phyloP scores from a whole-genome alignment of 2,329 filamentous ascomycete species.

The Tothia fuscella region DNA sequence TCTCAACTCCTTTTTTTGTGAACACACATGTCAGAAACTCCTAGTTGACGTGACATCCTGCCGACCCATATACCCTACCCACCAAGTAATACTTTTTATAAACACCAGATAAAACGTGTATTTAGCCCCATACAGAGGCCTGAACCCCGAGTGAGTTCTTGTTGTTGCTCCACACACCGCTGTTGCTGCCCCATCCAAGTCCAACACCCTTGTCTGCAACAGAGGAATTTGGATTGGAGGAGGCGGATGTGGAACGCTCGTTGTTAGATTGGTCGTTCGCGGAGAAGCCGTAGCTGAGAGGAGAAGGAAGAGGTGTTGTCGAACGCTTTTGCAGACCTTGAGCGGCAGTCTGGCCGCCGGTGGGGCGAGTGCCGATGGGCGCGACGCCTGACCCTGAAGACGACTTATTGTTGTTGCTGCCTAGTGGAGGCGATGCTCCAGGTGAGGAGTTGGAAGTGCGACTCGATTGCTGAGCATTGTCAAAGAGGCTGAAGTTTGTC shows the following conservation, averaged over 20 bases:
- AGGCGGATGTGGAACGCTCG: conserved; percentile 45
- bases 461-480: conserved; percentile 50
- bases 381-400: conserved; percentile 65
- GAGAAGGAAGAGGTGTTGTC: conserved; percentile 85
- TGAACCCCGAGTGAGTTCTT: conserved; percentile 74
- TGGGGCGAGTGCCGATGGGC: conserved; percentile 84
- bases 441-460: conserved; percentile 82
- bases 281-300: conserved; percentile 62
- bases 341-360: conserved; percentile 27
- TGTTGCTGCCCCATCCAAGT: conserved; percentile 63
- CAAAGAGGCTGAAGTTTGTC: conserved; percentile 35
- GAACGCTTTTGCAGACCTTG: conserved; percentile 65
- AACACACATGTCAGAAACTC: no score
- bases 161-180: conserved; percentile 67
- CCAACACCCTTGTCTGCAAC: conserved; percentile 29
- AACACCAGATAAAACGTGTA: not conserved
- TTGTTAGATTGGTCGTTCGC: conserved; percentile 42
- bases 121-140: conserved; percentile 85
- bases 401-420: conserved; percentile 43
- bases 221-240: conserved; percentile 42
- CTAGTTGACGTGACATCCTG: no score
- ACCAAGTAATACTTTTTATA: no score
- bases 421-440: conserved; percentile 61
- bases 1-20: no score
- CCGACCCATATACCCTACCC: no score